Percentiles rank a stretch among this genome's conserved stretches.
phyloP scores from a whole-genome alignment of 129 eudicot genomes.

The Lonicera japonica region DNA sequence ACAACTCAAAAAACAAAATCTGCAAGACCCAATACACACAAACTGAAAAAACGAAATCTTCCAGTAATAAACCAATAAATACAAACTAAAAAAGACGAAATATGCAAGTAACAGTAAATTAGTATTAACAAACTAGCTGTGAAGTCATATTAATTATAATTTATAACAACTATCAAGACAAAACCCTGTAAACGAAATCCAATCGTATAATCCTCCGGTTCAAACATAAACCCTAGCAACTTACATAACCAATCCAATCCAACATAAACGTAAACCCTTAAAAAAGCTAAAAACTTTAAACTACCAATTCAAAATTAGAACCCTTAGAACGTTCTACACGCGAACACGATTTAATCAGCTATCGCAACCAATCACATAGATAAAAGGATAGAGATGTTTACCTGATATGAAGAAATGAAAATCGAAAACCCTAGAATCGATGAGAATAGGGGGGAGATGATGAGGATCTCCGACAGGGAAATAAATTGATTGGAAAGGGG shows the following conservation, averaged over 20 bases:
- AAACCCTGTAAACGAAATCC: too few species aligned
- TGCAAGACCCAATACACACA: too few species aligned
- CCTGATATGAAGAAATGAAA: too few species aligned
- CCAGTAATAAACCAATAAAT: background rate
- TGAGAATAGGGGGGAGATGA: background rate
- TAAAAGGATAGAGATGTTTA: too few species aligned
- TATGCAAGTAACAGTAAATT: background rate
- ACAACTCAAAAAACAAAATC: conserved; percentile 2
- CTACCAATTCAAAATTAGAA: background rate
- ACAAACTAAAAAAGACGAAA: too few species aligned
- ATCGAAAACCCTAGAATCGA: conserved; percentile 4
- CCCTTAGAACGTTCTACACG: background rate
- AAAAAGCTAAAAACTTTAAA: background rate
- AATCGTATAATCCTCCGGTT: too few species aligned
- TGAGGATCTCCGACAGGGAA: conserved; percentile 7
- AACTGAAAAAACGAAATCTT: background rate
- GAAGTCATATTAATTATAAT: too few species aligned
- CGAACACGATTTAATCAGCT: background rate
- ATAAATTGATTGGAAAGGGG: conserved; percentile 1
- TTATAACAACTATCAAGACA: too few species aligned
- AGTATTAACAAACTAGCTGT: too few species aligned
- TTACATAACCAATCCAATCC: background rate
- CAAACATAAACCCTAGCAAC: conserved; percentile 4
- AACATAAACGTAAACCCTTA: conserved; percentile 11
- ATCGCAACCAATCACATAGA: background rate